phyloP scores from a whole-genome alignment of 768 basidiomycete genomes.

The Lactarius trivialis region DNA sequence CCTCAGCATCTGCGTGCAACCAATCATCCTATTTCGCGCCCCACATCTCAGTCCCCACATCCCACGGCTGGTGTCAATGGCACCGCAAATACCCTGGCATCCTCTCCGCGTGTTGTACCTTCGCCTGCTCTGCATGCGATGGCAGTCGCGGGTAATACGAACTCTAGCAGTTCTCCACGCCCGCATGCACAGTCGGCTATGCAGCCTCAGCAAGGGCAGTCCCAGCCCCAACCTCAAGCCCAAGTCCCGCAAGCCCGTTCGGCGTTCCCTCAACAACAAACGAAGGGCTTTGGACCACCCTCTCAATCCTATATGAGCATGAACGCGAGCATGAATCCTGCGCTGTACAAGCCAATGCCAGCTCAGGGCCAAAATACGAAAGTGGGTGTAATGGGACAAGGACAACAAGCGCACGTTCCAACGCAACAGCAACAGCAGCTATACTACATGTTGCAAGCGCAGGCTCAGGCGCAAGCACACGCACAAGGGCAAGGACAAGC shows the following conservation, averaged over 20 bases:
- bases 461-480: constrained; percentile 23
- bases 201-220: constrained; percentile 31
- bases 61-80: constrained; percentile 18
- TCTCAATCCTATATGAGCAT: neutral
- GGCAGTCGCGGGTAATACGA: constrained; percentile 31
- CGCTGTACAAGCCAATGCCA: constrained; percentile 6
- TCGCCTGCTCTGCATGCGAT: constrained; percentile 30
- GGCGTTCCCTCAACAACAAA: neutral
- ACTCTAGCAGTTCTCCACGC: constrained; percentile 23
- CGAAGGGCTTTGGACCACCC: constrained; percentile 1
- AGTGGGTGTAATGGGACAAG: constrained; percentile 1
- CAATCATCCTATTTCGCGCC: constrained; percentile 32
- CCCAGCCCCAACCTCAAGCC: constrained; percentile 27
- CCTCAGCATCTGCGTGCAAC: constrained; percentile 26
- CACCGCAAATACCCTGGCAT: constrained; percentile 24
- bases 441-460: constrained; percentile 8
- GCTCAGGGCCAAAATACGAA: constrained; percentile 13
- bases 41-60: constrained; percentile 30
- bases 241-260: constrained; percentile 11
- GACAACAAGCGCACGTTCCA: neutral
- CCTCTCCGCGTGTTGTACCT: constrained; percentile 9
- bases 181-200: constrained; percentile 31
- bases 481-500: constrained; percentile 17
- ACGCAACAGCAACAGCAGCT: neutral
- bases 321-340: neutral